Evolutionary conservation across 2,329 filamentous ascomycete genomes (phyloP), one percentile per base, ranked within the genome.

Genomic region (Fonsecaea pugnacius): DNA sequence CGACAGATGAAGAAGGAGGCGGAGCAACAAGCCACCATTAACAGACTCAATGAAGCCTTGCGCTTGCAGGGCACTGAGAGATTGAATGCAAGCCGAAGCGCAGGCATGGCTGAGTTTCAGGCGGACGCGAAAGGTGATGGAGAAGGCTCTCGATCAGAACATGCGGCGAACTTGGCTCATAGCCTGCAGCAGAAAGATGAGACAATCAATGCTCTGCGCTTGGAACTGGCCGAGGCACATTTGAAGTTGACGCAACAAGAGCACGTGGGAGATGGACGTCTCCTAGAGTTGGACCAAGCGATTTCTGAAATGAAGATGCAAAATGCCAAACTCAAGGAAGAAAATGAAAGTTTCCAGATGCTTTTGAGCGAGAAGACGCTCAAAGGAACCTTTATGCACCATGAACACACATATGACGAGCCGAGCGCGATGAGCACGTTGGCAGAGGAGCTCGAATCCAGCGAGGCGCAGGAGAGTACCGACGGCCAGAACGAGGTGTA

Each of bases 321-420:
- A 70, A 99, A 98, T 75, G 95, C 95, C 63, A 87, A 93, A 52
- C 82, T 99, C 68, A 95, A 97, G 91, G 95, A 99, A 79, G 95
- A 99, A 78, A 98, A 98, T 73, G 95, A 99, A 78, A 96, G 92
- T 78, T 99, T 96, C 78, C 94, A 98, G 78, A 85, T 98, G 40
- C 87, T 99, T 18, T 87, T 99, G 27, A 92, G 92, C 74, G 93
- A 98, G 77, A 94, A 92, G 83, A 98, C 95, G 1, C 85, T 99
- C 64, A 96, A 96, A 74, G 95, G 95, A 33, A 94, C 98, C 74
- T 92, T 96, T 76, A 87, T 91, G 80, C 89, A 83, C 62, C 77
- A 81, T 59, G 73, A 75, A 50, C 77, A 80, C 21, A 75, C 78
- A 10, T 75, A 87, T 72, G 84, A 83, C 40, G 84, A 78, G 66